Evolutionary conservation across 2,329 filamentous ascomycete species (phyloP).

Genomic region (Aspergillus sp.): DNA sequence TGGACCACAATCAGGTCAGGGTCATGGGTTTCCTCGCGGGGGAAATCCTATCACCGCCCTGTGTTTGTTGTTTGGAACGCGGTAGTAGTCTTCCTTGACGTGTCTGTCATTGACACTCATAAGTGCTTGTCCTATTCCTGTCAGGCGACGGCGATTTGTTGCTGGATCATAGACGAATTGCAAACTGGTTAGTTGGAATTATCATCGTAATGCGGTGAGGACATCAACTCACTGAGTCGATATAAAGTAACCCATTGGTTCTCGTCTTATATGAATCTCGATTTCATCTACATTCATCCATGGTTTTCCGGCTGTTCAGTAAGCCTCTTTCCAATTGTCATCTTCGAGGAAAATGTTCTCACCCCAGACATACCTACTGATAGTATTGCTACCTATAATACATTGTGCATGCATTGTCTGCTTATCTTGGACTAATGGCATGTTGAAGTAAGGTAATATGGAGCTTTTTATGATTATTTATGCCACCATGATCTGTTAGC

Average conservation of each 20-base stretch:
- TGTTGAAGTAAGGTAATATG: neutral
- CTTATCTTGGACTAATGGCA: neutral
- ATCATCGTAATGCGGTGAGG: neutral
- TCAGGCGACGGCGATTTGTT: neutral
- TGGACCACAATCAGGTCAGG: neutral
- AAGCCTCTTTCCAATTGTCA: neutral
- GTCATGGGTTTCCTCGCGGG: neutral
- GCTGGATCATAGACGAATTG: neutral
- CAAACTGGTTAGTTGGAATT: neutral
- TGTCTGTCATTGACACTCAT: neutral
- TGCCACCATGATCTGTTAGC: too few relatives aligned
- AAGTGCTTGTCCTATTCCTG: neutral
- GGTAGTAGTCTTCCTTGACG: neutral
- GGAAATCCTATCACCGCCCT: neutral
- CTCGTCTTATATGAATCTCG: neutral
- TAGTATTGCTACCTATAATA: neutral
- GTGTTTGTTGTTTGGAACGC: neutral
- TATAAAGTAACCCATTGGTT: neutral
- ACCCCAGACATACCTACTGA: neutral
- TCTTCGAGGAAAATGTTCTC: neutral
- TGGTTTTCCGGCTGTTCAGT: neutral
- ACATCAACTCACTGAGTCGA: neutral
- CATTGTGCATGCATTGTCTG: neutral
- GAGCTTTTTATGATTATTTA: too few relatives aligned
- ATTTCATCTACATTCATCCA: neutral